Base-by-base conservation (phyloP, 108 stramenopile species). In the Skeletonema costatum region DNA sequence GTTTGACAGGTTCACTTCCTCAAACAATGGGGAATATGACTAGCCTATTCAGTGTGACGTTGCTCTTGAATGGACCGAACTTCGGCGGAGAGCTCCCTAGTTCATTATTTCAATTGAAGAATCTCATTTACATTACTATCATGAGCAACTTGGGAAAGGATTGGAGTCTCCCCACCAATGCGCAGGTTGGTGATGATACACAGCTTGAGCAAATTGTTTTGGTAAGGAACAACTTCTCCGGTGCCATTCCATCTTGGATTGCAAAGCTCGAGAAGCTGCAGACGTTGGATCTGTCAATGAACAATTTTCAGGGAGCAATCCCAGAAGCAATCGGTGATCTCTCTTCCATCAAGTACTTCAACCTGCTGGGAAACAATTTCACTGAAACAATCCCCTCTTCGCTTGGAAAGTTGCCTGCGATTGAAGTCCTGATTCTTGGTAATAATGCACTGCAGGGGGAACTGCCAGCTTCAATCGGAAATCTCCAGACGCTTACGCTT, bases 321-420 rank as follows among this genome's bases (percentile, higher is more conserved):
- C 67, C 30, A 4, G 41, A 25, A 29, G 25, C 10, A 2, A 48
- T 68, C 0, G 48, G 48, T 8, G 32, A 31, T 21, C 67, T 68
- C 1, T n/a, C 67, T 14, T 50, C 30, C 30, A 0, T 68, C 25
- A 46, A 68, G 16, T 68, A 50, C 32, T 32, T 74, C 16, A 48
- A 65, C n/a, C 14, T 74, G 16, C 31, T 25, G 31, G 64, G 19
- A 14, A 74, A 74, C 32, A 41, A 39, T 32, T 12, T 74, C 10
- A 74, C 19, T 66, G 64, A 64, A 12, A 66, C 64, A 41, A 46
- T 74, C 14, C 73, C 73, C 8, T 7, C 41, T 11, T 31, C 48
- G 2, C 30, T 74, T 56, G 73, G 73, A 11, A 30, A 41, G 25
- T 39, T 74, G 60, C 10, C 36, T 33, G 53, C 33, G 9, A 1